Base-by-base conservation (phyloP, 1,284 basidiomycete species). In the Mycosarcoma mackinlayi region DNA sequence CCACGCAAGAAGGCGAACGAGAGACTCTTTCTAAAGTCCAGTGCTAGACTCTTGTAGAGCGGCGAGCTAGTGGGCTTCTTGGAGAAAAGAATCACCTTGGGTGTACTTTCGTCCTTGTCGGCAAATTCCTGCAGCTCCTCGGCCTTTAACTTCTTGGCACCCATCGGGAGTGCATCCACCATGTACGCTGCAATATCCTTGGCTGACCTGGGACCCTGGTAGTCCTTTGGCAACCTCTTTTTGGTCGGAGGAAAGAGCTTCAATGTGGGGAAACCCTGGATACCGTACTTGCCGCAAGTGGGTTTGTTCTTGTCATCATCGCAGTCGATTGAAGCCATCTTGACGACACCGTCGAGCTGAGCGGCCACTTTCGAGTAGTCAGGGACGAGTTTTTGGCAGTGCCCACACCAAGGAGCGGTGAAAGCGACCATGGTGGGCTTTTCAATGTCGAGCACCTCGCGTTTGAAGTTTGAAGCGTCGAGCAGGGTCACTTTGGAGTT, bases 251-350 rank as follows among this genome's bases (percentile, higher is more conserved):
- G 64, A 76, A 83, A 63, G 89, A 86, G 55, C 94, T 89, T 30
- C 85, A 97, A 83, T 4, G 94, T 96, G 1, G 94, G 94, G 87
- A 94, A 97, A 2, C 94, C 94, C 84, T 93, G 86, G 19, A 96
- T 87, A n/a, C 88, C 88, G 86, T 91, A 91, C 65, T 92, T 88
- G 0, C 88, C 88, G 79, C 94, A 97, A 9, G 94, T 84, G 7
- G 85, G 86, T 82, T 91, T 92, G 84, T 96, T 95, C 77, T 85
- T 85, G 23, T 89, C 87, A n/a, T 87, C 89, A 76, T 97, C 94
- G 73, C 94, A 97, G 83, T 97, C 92, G 40, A 97, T 88, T 11
- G 92, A 91, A 82, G 94, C 95, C 62, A 92, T 87, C 1, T 93
- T 92, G 30, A 97, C 87, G 33, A 97, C 86, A 8, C 93, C 93